Conservation (phyloP, 2,329 filamentous ascomycete genomes). For the Achaetomium macrosporum region DNA sequence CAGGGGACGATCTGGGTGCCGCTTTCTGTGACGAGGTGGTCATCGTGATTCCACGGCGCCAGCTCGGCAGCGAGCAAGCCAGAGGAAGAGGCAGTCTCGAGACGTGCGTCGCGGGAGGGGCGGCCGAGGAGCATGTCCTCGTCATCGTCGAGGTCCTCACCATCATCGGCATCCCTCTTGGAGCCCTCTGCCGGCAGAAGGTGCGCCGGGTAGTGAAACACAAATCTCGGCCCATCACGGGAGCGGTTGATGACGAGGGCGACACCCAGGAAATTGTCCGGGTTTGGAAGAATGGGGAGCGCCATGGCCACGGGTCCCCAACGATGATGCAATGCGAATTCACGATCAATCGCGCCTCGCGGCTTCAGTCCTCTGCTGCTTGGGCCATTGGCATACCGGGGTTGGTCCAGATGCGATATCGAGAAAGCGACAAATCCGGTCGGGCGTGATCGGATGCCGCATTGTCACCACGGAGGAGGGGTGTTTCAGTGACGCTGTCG, state of each 20-base stretch:
- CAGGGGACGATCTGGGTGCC: conserved; percentile 58
- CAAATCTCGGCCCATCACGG: conserved; percentile 71
- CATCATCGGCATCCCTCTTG: conserved; percentile 26
- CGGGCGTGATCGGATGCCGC: too few relatives aligned
- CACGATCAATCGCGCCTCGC: not conserved
- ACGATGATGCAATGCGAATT: not conserved
- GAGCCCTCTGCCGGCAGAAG: conserved; percentile 37
- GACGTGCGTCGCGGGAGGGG: conserved; percentile 33
- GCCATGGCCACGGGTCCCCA: conserved; percentile 34
- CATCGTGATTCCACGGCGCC: conserved; percentile 45
- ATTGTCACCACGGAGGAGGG: too few relatives aligned
- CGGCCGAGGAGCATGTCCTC: conserved; percentile 49
- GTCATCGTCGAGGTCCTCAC: conserved; percentile 37
- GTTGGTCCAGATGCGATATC: not conserved
- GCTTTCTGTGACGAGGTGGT: conserved; percentile 49
- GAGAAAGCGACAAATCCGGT: not conserved
- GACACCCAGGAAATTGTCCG: conserved; percentile 59
- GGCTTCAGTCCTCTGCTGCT: not conserved
- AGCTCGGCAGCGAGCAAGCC: conserved; percentile 35
- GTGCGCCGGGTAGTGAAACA: conserved; percentile 80
- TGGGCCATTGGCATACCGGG: too few relatives aligned
- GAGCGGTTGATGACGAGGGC: conserved; percentile 69
- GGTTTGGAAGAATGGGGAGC: conserved; percentile 43
- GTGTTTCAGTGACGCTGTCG: too few relatives aligned
- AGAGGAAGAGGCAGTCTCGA: conserved; percentile 29